Evolutionary conservation across 73 alveolate species (phyloP).

Genomic region (Paramecium caudatum): DNA sequence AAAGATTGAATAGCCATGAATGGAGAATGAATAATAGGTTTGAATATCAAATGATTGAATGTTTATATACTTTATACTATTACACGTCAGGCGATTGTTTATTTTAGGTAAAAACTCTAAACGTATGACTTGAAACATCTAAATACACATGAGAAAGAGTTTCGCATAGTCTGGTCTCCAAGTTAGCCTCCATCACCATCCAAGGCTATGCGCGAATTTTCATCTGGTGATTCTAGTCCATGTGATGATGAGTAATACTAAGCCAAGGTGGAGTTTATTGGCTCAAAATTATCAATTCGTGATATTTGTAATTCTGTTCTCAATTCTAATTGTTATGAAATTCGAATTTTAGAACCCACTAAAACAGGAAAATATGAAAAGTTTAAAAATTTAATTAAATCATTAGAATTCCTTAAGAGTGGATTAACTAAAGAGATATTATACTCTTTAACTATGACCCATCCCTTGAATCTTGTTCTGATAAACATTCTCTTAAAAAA

Average conservation of each 20-base stretch:
- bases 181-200: constrained; percentile 59
- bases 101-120: constrained; percentile 65
- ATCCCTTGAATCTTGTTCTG: constrained; percentile 50
- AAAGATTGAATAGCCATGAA: neutral
- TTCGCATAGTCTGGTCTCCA: constrained; percentile 64
- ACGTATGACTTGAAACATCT: constrained; percentile 60
- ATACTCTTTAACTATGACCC: constrained; percentile 52
- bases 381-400: constrained; percentile 10
- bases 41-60: constrained; percentile 27
- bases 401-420: constrained; percentile 65
- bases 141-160: constrained; percentile 51
- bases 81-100: constrained; percentile 67
- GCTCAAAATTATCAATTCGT: constrained; percentile 41
- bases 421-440: constrained; percentile 55
- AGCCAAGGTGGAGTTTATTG: constrained; percentile 49
- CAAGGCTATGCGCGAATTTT: constrained; percentile 53
- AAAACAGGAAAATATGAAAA: constrained; percentile 68
- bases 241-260: constrained; percentile 61
- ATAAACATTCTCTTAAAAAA: constrained; percentile 64
- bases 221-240: constrained; percentile 71
- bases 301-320: constrained; percentile 34
- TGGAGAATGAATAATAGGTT: constrained; percentile 51
- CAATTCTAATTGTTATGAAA: constrained; percentile 39
- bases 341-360: constrained; percentile 63
- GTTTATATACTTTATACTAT: constrained; percentile 54